Evolutionary conservation across 208 protist species (phyloP).

Genomic region (Acanthamoeba royreba): DNA sequence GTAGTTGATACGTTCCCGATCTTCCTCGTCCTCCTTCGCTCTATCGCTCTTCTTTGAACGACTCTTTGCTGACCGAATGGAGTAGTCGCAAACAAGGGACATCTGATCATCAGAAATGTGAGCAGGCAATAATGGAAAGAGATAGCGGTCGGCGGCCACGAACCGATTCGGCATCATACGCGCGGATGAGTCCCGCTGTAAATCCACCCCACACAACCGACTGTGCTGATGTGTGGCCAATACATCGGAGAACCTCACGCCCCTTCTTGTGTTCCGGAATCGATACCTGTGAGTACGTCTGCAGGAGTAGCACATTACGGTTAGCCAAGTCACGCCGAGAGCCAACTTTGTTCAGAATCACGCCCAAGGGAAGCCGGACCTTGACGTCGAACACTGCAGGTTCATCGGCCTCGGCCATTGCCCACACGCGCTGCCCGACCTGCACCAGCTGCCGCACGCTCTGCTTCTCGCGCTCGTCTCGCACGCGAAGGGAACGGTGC

Average conservation of each 20-base stretch:
- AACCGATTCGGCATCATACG: not conserved
- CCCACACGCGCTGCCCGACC: not conserved
- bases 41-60: not conserved
- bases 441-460: not conserved
- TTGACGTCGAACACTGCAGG: not conserved
- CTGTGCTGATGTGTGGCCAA: not conserved
- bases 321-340: not conserved
- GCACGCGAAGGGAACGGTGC: not conserved
- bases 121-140: not conserved
- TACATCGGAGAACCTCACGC: not conserved
- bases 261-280: not conserved
- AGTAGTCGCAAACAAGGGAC: not conserved
- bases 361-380: not conserved
- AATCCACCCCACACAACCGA: not conserved
- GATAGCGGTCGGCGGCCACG: not conserved
- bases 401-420: not conserved
- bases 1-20: not conserved
- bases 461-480: not conserved
- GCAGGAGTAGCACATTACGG: not conserved
- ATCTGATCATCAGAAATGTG: not conserved
- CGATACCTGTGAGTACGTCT: not conserved
- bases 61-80: not conserved
- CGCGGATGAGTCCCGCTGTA: not conserved
- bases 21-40: not conserved
- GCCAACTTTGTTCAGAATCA: not conserved